Conservation (phyloP, 2,329 filamentous ascomycete species). For the Calonectria fujianensis region DNA sequence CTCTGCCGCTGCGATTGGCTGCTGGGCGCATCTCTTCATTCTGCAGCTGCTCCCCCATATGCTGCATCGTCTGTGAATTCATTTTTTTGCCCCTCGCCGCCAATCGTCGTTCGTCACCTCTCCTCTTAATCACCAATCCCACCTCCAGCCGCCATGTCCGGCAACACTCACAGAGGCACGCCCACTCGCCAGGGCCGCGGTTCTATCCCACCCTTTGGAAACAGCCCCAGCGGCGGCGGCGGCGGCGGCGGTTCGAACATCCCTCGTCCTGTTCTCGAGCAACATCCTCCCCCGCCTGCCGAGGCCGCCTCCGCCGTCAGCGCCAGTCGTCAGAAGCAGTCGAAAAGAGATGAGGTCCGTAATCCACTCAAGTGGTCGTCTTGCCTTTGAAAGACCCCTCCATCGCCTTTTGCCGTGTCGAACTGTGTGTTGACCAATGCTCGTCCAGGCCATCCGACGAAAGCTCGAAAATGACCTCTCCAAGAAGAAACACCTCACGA, state of each 20-base stretch:
- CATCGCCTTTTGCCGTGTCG: slow-evolving; percentile 6
- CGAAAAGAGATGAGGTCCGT: slow-evolving; percentile 97
- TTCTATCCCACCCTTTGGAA: slow-evolving; percentile 73
- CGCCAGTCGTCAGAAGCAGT: slow-evolving; percentile 96
- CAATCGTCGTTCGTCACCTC: slow-evolving; percentile 47
- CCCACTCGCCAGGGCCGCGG: slow-evolving; percentile 78
- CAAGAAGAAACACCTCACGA: slow-evolving; percentile 92
- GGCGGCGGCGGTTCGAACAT: slow-evolving; percentile 80
- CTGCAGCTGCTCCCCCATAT: slow-evolving; percentile 40
- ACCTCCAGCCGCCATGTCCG: slow-evolving; percentile 67
- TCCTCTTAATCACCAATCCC: slow-evolving; percentile 44
- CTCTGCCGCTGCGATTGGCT: slow-evolving; percentile 54
- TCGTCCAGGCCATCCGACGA: slow-evolving; percentile 88
- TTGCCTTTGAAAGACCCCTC: slow-evolving; percentile 16
- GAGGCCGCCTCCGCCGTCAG: slow-evolving; percentile 84
- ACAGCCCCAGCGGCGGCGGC: slow-evolving; percentile 73
- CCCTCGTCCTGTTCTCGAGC: slow-evolving; percentile 82
- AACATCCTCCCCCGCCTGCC: slow-evolving; percentile 65
- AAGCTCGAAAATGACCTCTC: slow-evolving; percentile 98
- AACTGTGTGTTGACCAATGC: slow-evolving; percentile 46
- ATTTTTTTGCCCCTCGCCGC: slow-evolving; percentile 38
- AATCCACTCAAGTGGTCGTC: slow-evolving; percentile 29
- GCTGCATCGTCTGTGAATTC: slow-evolving; percentile 41
- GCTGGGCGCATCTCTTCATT: slow-evolving; percentile 44
- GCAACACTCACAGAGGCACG: slow-evolving; percentile 81